phyloP scores from a whole-genome alignment of 2,329 filamentous ascomycete genomes.

The Helicocarpus griseus region DNA sequence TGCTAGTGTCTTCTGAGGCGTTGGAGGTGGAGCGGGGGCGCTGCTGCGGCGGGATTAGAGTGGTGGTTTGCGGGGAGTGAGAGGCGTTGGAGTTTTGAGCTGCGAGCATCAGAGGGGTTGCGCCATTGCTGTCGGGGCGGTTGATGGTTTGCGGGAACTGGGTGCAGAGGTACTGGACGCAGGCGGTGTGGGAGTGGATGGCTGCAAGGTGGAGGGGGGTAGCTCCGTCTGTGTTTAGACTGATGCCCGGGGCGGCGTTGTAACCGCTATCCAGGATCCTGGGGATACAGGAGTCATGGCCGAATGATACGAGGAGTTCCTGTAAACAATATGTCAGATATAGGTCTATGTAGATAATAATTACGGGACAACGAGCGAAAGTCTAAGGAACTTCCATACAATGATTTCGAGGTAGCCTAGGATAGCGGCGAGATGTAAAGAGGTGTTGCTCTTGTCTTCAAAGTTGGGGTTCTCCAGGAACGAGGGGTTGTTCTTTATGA shows the following conservation, averaged over 20 bases:
- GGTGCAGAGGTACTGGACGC: conserved; percentile 62
- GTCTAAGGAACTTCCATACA: conserved; percentile 22
- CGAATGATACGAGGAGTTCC: conserved; percentile 59
- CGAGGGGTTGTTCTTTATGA: conserved; percentile 60
- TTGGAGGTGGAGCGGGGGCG: conserved; percentile 13
- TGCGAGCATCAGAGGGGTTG: conserved; percentile 40
- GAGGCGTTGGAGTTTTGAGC: conserved; percentile 20
- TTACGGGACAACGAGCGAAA: not conserved
- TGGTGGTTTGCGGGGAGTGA: conserved; percentile 11
- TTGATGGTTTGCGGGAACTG: conserved; percentile 54
- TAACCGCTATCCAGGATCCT: conserved; percentile 19
- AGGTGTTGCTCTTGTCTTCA: conserved; percentile 68
- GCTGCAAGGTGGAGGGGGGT: conserved; percentile 76
- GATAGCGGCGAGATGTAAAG: conserved; percentile 68
- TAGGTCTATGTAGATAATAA: not conserved
- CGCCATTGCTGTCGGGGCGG: conserved; percentile 56
- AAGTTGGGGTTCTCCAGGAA: conserved; percentile 73
- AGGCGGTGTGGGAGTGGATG: conserved; percentile 57
- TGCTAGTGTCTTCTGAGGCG: conserved; percentile 19
- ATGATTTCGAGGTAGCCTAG: conserved; percentile 62
- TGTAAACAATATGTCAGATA: conserved; percentile 13
- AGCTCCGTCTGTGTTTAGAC: conserved; percentile 68
- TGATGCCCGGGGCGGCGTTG: conserved; percentile 43
- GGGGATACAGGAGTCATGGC: conserved; percentile 55
- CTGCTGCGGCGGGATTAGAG: conserved; percentile 17